phyloP scores from a whole-genome alignment of 495 filamentous ascomycete genomes.

The Aspergillus diversus region DNA sequence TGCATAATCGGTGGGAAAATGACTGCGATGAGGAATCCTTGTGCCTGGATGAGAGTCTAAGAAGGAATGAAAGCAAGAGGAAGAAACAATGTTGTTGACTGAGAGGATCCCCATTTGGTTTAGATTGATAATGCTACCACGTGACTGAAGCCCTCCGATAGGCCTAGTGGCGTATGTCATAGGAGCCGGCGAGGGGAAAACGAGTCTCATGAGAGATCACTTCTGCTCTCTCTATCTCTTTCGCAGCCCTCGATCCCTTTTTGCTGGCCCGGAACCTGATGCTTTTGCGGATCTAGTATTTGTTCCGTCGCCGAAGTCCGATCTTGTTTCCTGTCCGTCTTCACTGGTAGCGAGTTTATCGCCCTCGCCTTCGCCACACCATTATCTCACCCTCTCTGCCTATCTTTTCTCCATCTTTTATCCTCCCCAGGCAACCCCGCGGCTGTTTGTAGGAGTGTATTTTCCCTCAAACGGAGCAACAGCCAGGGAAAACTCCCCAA shows the following conservation, averaged over 20 bases:
- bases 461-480: too few relatives aligned
- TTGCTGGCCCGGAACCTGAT: neutral
- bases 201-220: conserved; percentile 20
- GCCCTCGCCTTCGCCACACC: neutral
- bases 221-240: conserved; percentile 1
- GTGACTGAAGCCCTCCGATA: conserved; percentile 41
- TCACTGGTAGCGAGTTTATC: neutral
- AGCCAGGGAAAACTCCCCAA: too few relatives aligned
- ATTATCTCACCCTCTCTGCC: neutral
- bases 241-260: neutral
- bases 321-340: neutral
- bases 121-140: conserved; percentile 24
- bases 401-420: neutral
- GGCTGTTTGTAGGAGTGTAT: too few relatives aligned
- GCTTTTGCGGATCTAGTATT: neutral
- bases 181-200: conserved; percentile 43
- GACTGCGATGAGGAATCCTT: too few relatives aligned
- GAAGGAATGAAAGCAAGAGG: neutral
- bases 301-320: neutral
- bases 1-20: neutral
- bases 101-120: neutral
- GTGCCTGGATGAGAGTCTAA: conserved; percentile 2
- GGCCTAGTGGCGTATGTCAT: conserved; percentile 47
- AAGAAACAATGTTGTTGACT: neutral
- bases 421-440: too few relatives aligned